Evolutionary conservation across 2,329 filamentous ascomycete genomes (phyloP), one percentile per base, ranked within the genome.

Genomic region (Didymella sp.): DNA sequence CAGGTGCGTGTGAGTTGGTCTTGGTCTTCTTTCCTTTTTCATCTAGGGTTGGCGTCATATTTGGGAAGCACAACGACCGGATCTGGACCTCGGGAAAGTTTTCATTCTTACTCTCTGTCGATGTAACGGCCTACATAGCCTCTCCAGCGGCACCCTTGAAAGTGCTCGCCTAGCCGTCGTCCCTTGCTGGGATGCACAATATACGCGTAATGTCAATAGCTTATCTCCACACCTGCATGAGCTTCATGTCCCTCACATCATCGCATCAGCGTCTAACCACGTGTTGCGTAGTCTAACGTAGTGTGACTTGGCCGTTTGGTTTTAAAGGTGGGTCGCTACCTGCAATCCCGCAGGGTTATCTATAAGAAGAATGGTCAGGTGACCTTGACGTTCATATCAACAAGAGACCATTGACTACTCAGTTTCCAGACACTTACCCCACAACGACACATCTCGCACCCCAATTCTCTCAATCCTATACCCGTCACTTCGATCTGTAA

Each of bases 121-220:
- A 64, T 67, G 59, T 66, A 62, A 70, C 64, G 60, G 61, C 57
- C 60, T 63, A 59, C 54, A 52, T 61, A 60, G 56, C 40, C 56
- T 44, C 17, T 27, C 35, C 22, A 28, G 21, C 24, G 13, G 30
- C 15, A 35, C 31, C 31, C 17, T 17, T 17, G 31, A 35, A 55
- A 12, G 6, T 46, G 42, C 13, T 35, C 27, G 37, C 42, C 11
- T 41, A 49, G 22, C 35, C 31, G 47, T 53, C 17, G 47, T 53
- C 17, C 43, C 48, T 21, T 38, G 13, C 37, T 43, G 43, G 25
- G 25, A 33, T 6, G 19, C 43, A 28, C 60, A 47, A 41, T 56
- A 47, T n/a, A 42, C 45, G 43, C 42, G 58, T 55, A 60, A 62
- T 51, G n/a, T 42, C 25, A 53, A 35, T 30, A 27, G 46, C 27